Base-by-base conservation (phyloP, 2,329 filamentous ascomycete genomes). In the Botryotinia globosa region DNA sequence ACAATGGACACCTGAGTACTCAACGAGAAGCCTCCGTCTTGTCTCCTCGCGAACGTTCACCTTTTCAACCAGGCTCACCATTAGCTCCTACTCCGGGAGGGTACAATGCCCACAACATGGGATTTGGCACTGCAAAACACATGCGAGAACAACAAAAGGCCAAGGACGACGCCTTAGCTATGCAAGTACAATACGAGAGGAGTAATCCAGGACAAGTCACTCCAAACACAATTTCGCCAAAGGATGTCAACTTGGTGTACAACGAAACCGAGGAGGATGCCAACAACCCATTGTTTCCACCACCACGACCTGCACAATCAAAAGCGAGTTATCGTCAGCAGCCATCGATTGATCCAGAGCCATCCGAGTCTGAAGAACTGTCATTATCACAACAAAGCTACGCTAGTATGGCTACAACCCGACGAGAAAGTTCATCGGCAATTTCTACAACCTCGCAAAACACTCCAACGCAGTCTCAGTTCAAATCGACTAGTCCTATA, bases 161-260 rank as follows among this genome's bases (percentile, higher is more conserved):
- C 9, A 86, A 89, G 77, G 87, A 88, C 59, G 89, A 90, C 73
- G 86, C 86, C 75, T 81, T 72, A 79, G 83, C 75, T 77, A 79
- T 77, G 76, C 83, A 42, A 82, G 77, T 80, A 58, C 81, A 83
- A 51, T 77, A 86, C 63, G 83, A 85, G 1, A 77, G 76, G 62
- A 73, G 74, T 39, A 79, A 79, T 37, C 79, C 76, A 81, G 76
- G 76, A 45, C 76, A 85, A 9, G 87, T 86, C 0, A 86, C 91
- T n/a, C 86, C 89, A 1, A 93, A 93, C 82, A 97, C 95, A 0
- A 97, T 99, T 64, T 98, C 95, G 1, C 96, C 95, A 37, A 97
- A 97, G 83, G 95, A 98, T 79, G 93, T 94, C 1, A 83, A 97
- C 74, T 83, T 98, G 67, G 94, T 98, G 74, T 97, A 94, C 80